Base-by-base conservation (phyloP, 106 monocot species). In the Platanthera guangdongensis region DNA sequence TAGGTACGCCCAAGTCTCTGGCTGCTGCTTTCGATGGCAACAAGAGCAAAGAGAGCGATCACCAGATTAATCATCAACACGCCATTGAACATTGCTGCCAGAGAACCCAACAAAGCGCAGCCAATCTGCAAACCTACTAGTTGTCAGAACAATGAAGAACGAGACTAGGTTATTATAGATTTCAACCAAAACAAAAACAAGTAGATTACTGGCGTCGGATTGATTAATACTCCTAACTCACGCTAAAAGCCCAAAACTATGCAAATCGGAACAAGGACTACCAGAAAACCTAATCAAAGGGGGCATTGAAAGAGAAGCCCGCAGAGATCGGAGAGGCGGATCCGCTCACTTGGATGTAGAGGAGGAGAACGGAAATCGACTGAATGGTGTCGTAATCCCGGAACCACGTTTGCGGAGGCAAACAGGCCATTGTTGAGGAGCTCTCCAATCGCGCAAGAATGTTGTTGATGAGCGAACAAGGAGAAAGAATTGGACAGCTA, bases 21-120 rank as follows among this genome's bases (percentile, higher is more conserved):
- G 80, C 92, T 89, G 21, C 84, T 87, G 80, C 87, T 93, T 82
- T 93, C 89, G 48, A 93, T 89, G 6, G 92, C 89, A 8, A 93
- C 82, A 10, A 93, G 77, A 0, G 89, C 92, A 76, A 89, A 93
- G 50, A 93, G 85, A 12, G 89, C 79, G 19, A 87, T 80, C 67
- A 82, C 89, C 15, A 93, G 79, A 79, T 93, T 87, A 64, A 89
- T 62, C 87, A 93, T 77, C 79, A 86, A 22, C 57, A 93, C 87
- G 19, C 89, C 92, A 72, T 86, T 93, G 74, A 86, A 93, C 76
- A 77, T 39, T 4, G 87, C 89, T 13, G 87, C 85, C 21, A 93
- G 71, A 6, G 92, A 93, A 49, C 92, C 92, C 25, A 93, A 50
- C 73, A 93, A 19, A 13, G 92, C 51, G 69, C 92, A 89, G 7